Percentiles rank a stretch among this genome's conserved stretches.
Evolutionary conservation across 2,329 filamentous ascomycete genomes (phyloP).

Genomic region (Diaporthe longicolla): DNA sequence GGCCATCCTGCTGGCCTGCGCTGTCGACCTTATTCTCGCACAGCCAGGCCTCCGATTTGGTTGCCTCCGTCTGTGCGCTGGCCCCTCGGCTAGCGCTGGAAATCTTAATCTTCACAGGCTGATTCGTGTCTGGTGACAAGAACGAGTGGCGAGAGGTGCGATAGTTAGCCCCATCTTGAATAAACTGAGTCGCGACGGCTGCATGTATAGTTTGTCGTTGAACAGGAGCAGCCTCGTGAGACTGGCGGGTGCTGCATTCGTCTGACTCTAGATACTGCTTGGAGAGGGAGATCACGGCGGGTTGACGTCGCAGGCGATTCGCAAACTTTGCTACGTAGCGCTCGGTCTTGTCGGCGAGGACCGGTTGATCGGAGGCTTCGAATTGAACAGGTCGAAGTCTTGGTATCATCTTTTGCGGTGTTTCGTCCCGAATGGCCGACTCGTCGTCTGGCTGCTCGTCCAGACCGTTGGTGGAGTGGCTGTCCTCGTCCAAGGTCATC

Average conservation of each 20-base stretch:
- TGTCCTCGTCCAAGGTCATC: neutral
- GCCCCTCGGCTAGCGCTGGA: neutral
- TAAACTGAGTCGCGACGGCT: neutral
- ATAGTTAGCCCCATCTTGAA: neutral
- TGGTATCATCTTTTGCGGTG: neutral
- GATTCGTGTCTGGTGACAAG: neutral
- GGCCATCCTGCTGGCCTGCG: neutral
- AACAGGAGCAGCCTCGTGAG: neutral
- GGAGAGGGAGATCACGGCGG: neutral
- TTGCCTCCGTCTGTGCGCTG: slow-evolving; percentile 1
- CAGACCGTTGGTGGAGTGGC: neutral
- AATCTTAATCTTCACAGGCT: neutral
- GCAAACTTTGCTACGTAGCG: neutral
- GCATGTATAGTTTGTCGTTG: neutral
- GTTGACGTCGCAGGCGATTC: slow-evolving; percentile 10
- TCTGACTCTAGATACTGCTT: slow-evolving; percentile 5
- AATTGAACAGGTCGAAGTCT: too few relatives aligned
- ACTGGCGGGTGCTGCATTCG: neutral
- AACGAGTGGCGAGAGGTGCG: neutral
- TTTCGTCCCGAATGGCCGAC: neutral
- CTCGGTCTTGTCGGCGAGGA: neutral
- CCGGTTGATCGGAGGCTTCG: neutral
- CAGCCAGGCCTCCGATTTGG: neutral
- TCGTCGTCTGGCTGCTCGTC: neutral
- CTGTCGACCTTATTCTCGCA: neutral